Evolutionary conservation across 495 filamentous ascomycete genomes (phyloP), one percentile per base, ranked within the genome.

Genomic region (Penicillium paxilli): DNA sequence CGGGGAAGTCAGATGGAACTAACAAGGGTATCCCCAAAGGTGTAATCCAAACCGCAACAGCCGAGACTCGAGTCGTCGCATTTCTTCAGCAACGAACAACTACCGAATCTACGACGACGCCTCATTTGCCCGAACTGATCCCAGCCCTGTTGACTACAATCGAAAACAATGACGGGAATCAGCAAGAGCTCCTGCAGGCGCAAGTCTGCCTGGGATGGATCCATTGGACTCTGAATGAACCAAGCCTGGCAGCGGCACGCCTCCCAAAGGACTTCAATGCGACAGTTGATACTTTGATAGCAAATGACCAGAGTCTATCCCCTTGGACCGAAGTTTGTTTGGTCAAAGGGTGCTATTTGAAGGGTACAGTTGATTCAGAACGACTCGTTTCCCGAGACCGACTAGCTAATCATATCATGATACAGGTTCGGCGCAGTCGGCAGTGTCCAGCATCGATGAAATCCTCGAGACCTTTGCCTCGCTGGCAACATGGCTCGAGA

Each of bases 131-230:
- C 20, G 81, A 87, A 57, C 73, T 91, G 23, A 76, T 85, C 48
- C 80, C 82, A 0, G 60, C 71, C 24, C 69, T 88, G 46, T 70
- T 88, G 40, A 76, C 83, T 44, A 89, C 83, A 3, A 84, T 92
- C 54, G 85, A 90, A 33, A 75, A 76, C 33, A 83, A 83, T 45
- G 73, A 76, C 7, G 69, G 71, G 0, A 69, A 80, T 47, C 69
- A 69, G 23, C 83, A 92, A 70, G 91, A 96, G 64, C 76, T 80
- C 38, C 88, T 91, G 45, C 88, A 94, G 66, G 90, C 88, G 17
- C 84, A 82, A 52, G 83, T 91, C 37, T 95, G 90, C 67, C 60
- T 92, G 22, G 91, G 83, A 47, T 93, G 90, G 89, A 72, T 95
- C 55, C 85, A 95, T 65, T 91, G 86, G 83, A 81, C 81, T 5